Evolutionary conservation across 305 asterid genomes (phyloP).

Genomic region (Nicotiana rustica): DNA sequence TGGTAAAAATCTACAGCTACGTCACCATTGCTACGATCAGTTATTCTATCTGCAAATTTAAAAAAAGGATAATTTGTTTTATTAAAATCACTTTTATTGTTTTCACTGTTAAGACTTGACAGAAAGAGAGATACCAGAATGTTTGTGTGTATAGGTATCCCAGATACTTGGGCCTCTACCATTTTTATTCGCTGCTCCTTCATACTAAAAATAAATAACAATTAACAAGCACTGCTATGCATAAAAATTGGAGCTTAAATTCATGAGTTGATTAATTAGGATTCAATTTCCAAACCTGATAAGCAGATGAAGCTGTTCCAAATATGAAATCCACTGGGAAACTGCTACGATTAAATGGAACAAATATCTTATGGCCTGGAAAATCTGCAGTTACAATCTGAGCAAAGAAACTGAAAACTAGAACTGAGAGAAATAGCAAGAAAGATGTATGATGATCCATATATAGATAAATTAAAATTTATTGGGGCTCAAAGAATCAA

Average conservation of each 20-base stretch:
- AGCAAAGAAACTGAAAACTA: background rate
- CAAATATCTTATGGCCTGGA: background rate
- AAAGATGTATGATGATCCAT: background rate
- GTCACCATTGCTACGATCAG: constrained; percentile 25
- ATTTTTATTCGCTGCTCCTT: constrained; percentile 30
- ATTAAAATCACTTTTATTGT: too few relatives aligned
- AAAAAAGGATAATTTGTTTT: background rate
- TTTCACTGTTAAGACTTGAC: too few relatives aligned
- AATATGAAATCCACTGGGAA: constrained; percentile 28
- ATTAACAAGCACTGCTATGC: background rate
- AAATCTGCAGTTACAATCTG: background rate
- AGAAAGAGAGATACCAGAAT: constrained; percentile 16
- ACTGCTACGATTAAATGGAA: constrained; percentile 26
- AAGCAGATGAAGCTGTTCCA: constrained; percentile 25
- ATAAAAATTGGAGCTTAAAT: background rate
- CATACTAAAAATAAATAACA: background rate
- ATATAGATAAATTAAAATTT: background rate
- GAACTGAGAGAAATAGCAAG: background rate
- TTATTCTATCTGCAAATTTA: constrained; percentile 27
- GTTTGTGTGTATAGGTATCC: constrained; percentile 24
- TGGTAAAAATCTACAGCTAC: constrained; percentile 32
- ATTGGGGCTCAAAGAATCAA: background rate
- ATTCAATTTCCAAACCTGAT: constrained; percentile 9
- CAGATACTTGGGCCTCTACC: constrained; percentile 37
- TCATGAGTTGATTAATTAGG: too few relatives aligned